A percentile compares a stretch with the other conserved stretches of the same genome.
Evolutionary conservation across 495 filamentous ascomycete genomes (phyloP).

Genomic region (Aspergillus carlsbadensis): DNA sequence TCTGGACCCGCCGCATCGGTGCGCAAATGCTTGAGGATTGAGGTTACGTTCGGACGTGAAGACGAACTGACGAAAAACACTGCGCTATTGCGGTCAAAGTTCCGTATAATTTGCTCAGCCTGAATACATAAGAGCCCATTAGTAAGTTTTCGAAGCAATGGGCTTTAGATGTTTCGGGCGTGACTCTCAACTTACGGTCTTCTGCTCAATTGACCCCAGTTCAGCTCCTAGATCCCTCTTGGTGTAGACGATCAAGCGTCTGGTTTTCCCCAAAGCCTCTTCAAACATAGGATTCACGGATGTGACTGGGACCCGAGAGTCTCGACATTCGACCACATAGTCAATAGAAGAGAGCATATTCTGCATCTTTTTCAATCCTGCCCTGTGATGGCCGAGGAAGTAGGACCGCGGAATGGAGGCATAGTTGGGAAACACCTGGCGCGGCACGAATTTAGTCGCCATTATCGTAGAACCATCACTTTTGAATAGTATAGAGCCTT

Average conservation of each 20-base stretch:
- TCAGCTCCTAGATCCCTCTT: conserved; percentile 73
- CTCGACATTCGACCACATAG: conserved; percentile 91
- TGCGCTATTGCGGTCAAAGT: conserved; percentile 55
- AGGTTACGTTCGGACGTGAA: conserved; percentile 46
- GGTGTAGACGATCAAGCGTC: conserved; percentile 86
- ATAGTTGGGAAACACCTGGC: conserved; percentile 63
- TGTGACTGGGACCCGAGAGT: conserved; percentile 84
- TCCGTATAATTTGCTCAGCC: conserved; percentile 49
- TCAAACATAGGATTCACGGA: conserved; percentile 93
- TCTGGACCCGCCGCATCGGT: conserved; percentile 42
- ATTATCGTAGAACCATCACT: conserved; percentile 12
- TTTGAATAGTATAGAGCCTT: neutral
- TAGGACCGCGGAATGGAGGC: conserved; percentile 83
- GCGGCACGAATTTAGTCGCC: conserved; percentile 65
- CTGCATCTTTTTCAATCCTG: conserved; percentile 84
- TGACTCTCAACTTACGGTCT: conserved; percentile 27
- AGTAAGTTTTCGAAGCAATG: no score
- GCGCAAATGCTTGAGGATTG: conserved; percentile 58
- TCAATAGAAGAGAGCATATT: conserved; percentile 76
- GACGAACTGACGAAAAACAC: conserved; percentile 65
- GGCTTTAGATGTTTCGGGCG: neutral
- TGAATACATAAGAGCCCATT: conserved; percentile 14
- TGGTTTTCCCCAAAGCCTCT: conserved; percentile 61
- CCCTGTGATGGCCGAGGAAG: conserved; percentile 91
- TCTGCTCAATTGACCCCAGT: conserved; percentile 26